Base-by-base conservation (phyloP, 805 yeast species). In the Saccharomycopsis malanga region DNA sequence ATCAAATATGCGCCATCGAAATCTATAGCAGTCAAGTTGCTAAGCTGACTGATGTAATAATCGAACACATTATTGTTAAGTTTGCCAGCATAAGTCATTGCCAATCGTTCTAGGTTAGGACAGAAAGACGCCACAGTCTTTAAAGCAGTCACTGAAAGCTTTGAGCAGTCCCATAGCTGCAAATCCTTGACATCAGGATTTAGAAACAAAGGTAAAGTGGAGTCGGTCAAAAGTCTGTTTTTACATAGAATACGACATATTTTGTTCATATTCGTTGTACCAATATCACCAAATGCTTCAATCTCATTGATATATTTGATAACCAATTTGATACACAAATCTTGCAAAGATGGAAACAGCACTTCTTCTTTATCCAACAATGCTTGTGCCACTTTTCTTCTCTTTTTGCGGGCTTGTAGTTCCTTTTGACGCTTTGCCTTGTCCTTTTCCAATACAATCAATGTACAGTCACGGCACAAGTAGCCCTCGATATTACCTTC, bases 121-220 rank as follows among this genome's bases (percentile, higher is more conserved):
- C 96, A 86, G 60, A 67, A 83, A 0, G 94, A 71, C 0, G 89
- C 88, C 34, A 93, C 77, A 53, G 78, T 71, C 56, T 76, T 74
- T 52, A 81, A 72, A 0, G 93, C 75, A 51, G 76, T 82, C 35
- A 73, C 71, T 21, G 78, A 76, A 15, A 93, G 70, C 42, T 78
- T 79, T 0, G 96, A 87, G 61, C 99, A 93, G 64, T 93, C 99
- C 88, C 95, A 87, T 53, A 93, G 79, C 53, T 84, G 84, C 24
- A 93, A 64, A 3, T 65, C 61, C 46, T 64, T 73, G 42, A 79
- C 60, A 14, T 73, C 70, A 0, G 87, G 73, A 40, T 79, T 77
- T 44, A 93, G 65, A 58, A 93, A 91, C 41, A 93, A 68, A 39
- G 79, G 67, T 60, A 89, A 62, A 0, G 97, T 88, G 15, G 73